A percentile compares a stretch with the other conserved stretches of the same genome.
Conservation (phyloP, 257 asterid species). For the Solanum microdontum region DNA sequence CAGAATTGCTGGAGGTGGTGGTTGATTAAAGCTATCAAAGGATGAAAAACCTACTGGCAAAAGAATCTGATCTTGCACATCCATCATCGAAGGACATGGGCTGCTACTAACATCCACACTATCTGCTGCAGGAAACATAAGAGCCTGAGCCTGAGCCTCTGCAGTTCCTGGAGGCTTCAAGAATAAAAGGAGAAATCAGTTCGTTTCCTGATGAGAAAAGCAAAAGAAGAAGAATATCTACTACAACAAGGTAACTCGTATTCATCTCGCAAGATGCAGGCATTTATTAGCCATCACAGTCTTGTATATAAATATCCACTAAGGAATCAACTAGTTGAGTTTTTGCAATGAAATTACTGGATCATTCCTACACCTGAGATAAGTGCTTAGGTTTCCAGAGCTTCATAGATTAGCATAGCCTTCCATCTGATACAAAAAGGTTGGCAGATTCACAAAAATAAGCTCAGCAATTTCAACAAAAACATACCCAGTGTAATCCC, state of each 20-base stretch:
- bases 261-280: neutral
- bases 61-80: conserved; percentile 72
- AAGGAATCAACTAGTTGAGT: neutral
- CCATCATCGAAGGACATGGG: conserved; percentile 79
- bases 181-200: conserved; percentile 9
- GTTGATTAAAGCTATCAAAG: conserved; percentile 57
- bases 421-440: neutral
- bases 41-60: conserved; percentile 58
- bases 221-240: neutral
- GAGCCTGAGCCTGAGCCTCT: conserved; percentile 67
- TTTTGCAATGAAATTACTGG: neutral
- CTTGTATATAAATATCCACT: neutral
- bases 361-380: neutral
- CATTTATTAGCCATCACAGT: neutral
- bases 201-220: neutral
- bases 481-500: neutral
- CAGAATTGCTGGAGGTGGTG: conserved; percentile 39
- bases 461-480: neutral
- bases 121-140: conserved; percentile 49
- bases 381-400: neutral
- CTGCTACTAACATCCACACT: conserved; percentile 67
- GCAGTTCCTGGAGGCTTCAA: conserved; percentile 96
- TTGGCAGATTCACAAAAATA: neutral
- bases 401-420: neutral
- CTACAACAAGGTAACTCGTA: neutral